Evolutionary conservation across 345 rosid genomes (phyloP), one percentile per base, ranked within the genome.

Genomic region (Aquilaria malaccensis): DNA sequence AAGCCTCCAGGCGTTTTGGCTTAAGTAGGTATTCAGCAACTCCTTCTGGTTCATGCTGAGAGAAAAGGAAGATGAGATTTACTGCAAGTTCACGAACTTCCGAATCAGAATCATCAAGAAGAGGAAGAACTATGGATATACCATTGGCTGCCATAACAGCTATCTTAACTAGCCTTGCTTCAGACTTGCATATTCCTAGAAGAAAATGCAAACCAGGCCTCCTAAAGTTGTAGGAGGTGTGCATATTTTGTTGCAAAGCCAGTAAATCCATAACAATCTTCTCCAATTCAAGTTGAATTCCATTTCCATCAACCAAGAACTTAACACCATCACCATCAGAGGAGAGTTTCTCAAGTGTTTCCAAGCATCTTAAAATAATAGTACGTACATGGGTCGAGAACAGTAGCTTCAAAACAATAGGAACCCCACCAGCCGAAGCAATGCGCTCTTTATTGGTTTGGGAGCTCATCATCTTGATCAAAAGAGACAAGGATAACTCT

Each of bases 1-100:
- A 65, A 14, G 77, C 87, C 67, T 85, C 85, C 30, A 85, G 73
- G 62, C 87, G 73, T 65, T 70, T 80, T 2, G 91, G 91, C 69
- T 45, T 79, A 45, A 80, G 81, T 62, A 85, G 81, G 73, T 76
- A 82, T 56, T 85, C 87, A 3, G 80, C 84, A 5, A 85, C 79
- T 64, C 83, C 85, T 54, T 75, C 56, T 0, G 81, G 76, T 46
- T 82, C 85, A 2, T 82, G 81, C 61, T 80, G 77, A 45, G 87
- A 85, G 64, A 85, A 82, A 43, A 82, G 85, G 76, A 77, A 85
- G 45, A 85, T 75, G 66, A 85, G 77, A 65, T 58, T 78, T 62
- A 85, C 67, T 33, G 91, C 80, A 45, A 61, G 72, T 72, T 80
- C 87, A 52, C 87, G 81, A 65, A 79, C 72, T 58, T 80, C 82